Conservation (phyloP, 192 early-diverging fungal genomes). For the Linnemannia exigua region DNA sequence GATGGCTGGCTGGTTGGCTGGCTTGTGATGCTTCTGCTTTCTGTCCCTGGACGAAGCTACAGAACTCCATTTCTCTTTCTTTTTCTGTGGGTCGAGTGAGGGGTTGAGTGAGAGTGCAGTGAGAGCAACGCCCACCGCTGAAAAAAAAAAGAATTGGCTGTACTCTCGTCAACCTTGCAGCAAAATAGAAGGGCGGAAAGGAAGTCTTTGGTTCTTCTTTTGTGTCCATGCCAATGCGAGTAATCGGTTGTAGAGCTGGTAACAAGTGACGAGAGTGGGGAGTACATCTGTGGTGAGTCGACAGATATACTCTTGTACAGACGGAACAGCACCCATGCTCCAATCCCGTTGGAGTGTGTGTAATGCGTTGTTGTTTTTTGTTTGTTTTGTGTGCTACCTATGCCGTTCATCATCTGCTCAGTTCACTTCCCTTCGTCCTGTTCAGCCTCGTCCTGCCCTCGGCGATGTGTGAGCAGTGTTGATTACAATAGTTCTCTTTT, state of each 20-base stretch:
- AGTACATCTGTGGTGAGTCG: too few species aligned
- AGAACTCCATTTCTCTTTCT: background rate
- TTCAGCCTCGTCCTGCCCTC: background rate
- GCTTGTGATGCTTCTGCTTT: background rate
- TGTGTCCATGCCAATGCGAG: conserved; percentile 3
- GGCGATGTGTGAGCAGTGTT: background rate
- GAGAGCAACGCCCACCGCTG: background rate
- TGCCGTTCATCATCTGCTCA: background rate
- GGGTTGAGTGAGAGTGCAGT: background rate
- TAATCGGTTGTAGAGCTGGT: background rate
- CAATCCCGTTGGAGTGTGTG: background rate
- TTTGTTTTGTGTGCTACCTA: background rate
- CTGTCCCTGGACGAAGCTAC: background rate
- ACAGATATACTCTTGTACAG: background rate
- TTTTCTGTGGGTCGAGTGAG: background rate
- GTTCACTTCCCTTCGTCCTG: background rate
- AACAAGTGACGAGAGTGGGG: too few species aligned
- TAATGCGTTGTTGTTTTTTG: background rate
- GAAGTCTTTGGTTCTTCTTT: background rate
- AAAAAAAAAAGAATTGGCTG: background rate
- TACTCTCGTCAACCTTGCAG: too few species aligned
- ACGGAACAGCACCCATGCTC: too few species aligned
- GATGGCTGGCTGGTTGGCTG: background rate
- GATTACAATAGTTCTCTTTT: background rate
- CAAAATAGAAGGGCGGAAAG: background rate